phyloP scores from a whole-genome alignment of 306 rosid species.

The Malus sieversii region DNA sequence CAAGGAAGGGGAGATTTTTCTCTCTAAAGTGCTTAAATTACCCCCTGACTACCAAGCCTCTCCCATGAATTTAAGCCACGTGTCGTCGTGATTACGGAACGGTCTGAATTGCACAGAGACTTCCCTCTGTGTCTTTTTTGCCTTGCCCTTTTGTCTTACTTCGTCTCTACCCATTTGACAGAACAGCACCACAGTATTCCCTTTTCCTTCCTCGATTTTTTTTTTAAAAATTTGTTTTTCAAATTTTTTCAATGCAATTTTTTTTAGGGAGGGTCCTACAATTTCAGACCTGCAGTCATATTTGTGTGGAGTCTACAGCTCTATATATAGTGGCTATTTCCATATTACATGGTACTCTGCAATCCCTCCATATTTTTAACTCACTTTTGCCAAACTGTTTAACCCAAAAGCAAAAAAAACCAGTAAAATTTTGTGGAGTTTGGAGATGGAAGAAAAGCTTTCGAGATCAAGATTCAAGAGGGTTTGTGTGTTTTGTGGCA shows the following conservation, averaged over 20 bases:
- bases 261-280: not conserved
- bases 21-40: not conserved
- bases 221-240: too few species aligned
- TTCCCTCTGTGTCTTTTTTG: not conserved
- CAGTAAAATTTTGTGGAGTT: not conserved
- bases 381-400: not conserved
- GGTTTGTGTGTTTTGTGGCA: slow-evolving; percentile 56
- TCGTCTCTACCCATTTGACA: slow-evolving; percentile 10
- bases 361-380: not conserved
- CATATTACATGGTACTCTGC: not conserved
- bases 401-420: not conserved
- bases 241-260: not conserved
- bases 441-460: slow-evolving; percentile 29
- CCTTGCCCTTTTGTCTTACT: slow-evolving; percentile 29
- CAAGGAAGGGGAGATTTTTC: not conserved
- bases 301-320: not conserved
- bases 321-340: slow-evolving; percentile 8
- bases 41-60: not conserved
- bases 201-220: not conserved
- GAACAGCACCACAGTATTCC: not conserved
- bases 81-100: not conserved
- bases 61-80: not conserved
- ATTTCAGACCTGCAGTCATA: not conserved
- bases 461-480: slow-evolving; percentile 38
- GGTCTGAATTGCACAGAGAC: not conserved